Evolutionary conservation across 495 filamentous ascomycete genomes (phyloP).

Genomic region (Hypoxylon intermedium): DNA sequence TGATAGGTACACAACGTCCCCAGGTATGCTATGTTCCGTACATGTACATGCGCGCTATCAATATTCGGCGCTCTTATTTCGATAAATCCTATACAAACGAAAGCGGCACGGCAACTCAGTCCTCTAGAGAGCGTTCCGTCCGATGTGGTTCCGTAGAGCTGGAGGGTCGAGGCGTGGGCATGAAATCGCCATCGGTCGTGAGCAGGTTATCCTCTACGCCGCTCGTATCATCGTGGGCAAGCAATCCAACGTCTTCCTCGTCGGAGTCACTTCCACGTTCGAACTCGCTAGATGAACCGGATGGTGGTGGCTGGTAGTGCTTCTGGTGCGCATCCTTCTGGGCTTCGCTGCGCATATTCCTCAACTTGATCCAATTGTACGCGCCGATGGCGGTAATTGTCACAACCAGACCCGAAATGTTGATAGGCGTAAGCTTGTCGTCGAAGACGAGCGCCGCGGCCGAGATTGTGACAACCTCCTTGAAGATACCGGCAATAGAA

Average conservation of each 20-base stretch:
- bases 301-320: constrained; percentile 35
- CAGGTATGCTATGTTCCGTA: constrained; percentile 24
- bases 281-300: constrained; percentile 36
- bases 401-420: constrained; percentile 83
- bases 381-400: constrained; percentile 84
- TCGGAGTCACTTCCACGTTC: constrained; percentile 38
- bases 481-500: constrained; percentile 97
- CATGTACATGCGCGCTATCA: constrained; percentile 23
- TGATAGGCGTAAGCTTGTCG: constrained; percentile 87
- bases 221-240: constrained; percentile 44
- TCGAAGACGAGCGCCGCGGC: constrained; percentile 89
- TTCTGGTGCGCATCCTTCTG: constrained; percentile 51
- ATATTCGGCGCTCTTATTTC: constrained; percentile 19
- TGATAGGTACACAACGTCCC: not conserved
- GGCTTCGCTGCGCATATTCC: constrained; percentile 82
- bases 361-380: constrained; percentile 96
- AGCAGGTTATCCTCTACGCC: constrained; percentile 40
- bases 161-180: constrained; percentile 37
- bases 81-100: constrained; percentile 26
- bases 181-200: constrained; percentile 43
- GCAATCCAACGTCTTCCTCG: constrained; percentile 39
- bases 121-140: constrained; percentile 38
- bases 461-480: constrained; percentile 96
- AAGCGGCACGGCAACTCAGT: constrained; percentile 23
- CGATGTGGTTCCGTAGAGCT: constrained; percentile 33